Evolutionary conservation across 345 rosid species (phyloP).

Genomic region (Camelina hispida): DNA sequence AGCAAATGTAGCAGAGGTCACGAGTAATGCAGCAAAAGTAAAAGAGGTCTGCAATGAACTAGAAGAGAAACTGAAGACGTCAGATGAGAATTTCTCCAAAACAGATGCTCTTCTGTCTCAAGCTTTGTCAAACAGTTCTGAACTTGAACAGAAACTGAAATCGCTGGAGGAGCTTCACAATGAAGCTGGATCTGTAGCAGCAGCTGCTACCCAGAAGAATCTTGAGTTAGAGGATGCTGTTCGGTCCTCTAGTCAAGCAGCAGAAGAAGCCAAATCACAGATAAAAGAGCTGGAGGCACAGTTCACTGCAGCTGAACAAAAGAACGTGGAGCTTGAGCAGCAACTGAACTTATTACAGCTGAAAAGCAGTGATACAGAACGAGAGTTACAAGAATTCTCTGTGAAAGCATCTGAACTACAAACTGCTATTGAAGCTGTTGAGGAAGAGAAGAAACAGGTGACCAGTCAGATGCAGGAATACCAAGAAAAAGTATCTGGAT

Average conservation of each 20-base stretch:
- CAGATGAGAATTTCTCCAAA: constrained; percentile 67
- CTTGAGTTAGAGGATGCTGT: constrained; percentile 73
- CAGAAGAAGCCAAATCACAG: constrained; percentile 67
- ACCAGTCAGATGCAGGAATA: constrained; percentile 54
- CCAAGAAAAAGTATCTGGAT: constrained; percentile 53
- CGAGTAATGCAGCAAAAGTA: constrained; percentile 45
- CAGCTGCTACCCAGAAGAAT: constrained; percentile 70
- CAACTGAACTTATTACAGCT: constrained; percentile 58
- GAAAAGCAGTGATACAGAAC: constrained; percentile 62
- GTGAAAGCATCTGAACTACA: constrained; percentile 63
- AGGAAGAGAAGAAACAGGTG: constrained; percentile 64
- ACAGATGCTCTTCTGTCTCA: constrained; percentile 73
- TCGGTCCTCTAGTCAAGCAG: constrained; percentile 60
- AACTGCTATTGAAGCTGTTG: constrained; percentile 53
- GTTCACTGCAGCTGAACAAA: constrained; percentile 69
- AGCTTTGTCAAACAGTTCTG: constrained; percentile 69
- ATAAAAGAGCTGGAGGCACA: constrained; percentile 69
- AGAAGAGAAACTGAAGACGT: constrained; percentile 66
- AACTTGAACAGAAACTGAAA: constrained; percentile 76
- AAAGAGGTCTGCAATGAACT: constrained; percentile 61
- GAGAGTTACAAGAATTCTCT: constrained; percentile 59
- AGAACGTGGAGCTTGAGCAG: constrained; percentile 76
- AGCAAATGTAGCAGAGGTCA: constrained; percentile 58
- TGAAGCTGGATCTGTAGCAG: constrained; percentile 67
- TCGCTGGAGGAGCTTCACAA: constrained; percentile 67